A percentile compares a stretch with the other conserved stretches of the same genome.
Conservation (phyloP, 371 early-diverging fungal species). For the Mortierella sp. region DNA sequence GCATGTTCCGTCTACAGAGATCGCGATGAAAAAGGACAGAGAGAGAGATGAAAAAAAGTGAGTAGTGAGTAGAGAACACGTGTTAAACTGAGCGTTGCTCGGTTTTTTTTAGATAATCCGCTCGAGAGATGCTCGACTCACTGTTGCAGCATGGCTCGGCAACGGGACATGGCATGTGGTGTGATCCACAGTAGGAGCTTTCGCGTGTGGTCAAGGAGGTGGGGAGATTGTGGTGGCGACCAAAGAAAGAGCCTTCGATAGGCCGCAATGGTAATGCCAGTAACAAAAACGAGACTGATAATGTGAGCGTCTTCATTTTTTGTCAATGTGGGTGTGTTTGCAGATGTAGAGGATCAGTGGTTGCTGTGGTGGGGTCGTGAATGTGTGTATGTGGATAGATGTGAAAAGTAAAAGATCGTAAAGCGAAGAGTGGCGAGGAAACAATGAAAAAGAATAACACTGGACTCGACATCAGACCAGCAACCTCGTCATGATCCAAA, state of each 20-base stretch:
- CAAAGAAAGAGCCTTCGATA: slow-evolving; percentile 29
- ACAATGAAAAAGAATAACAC: too few species aligned
- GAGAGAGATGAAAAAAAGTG: not conserved
- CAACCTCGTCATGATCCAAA: too few species aligned
- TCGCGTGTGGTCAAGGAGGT: slow-evolving; percentile 19
- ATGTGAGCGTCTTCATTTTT: not conserved
- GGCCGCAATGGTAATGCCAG: slow-evolving; percentile 8
- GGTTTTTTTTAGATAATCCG: not conserved
- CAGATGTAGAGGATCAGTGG: not conserved
- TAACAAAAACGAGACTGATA: not conserved
- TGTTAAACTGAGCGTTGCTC: too few species aligned
- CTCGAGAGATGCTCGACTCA: not conserved
- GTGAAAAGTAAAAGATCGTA: not conserved
- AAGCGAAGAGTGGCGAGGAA: too few species aligned
- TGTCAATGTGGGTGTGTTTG: too few species aligned
- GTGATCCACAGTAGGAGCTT: slow-evolving; percentile 34
- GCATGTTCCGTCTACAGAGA: slow-evolving; percentile 41
- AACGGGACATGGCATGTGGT: slow-evolving; percentile 42
- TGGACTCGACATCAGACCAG: too few species aligned
- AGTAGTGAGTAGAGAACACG: not conserved
- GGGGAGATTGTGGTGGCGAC: slow-evolving; percentile 10
- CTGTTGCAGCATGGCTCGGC: slow-evolving; percentile 44
- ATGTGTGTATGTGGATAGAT: not conserved
- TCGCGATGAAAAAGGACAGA: not conserved
- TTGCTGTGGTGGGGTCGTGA: not conserved